Evolutionary conservation across 768 basidiomycete species (phyloP), one percentile per base, ranked within the genome.

Genomic region (Pulveroboletus ravenelii): DNA sequence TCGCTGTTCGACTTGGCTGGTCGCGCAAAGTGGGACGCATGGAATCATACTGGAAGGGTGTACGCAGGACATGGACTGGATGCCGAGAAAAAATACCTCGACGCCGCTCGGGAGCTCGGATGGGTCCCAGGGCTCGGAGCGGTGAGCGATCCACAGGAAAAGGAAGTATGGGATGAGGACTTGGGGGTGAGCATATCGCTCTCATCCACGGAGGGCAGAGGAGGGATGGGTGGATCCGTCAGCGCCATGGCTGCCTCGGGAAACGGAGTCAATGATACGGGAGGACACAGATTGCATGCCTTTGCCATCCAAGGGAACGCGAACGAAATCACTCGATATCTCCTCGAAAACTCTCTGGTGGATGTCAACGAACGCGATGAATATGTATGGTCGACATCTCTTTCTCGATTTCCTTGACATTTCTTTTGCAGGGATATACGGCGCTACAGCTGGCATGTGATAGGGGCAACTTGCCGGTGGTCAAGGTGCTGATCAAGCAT

Each of bases 21-120:
- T 14, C 74, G 87, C 17, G 88, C 89, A 3, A 93, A 93, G 64
- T 93, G 89, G 89, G 88, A 92, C 63, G 87, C 89, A 3, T 93
- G 90, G 90, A 74, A 61, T 42, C 60, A 70, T 12, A 66, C 74
- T 10, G 78, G 77, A 7, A 76, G 78, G 57, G 71, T 65, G 14
- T 85, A 82, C 54, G 64, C 63, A 14, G 66, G 62, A n/a, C 55
- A 60, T n/a, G 59, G 58, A 3, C 55, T 57, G 13, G 78, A 79
- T 29, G 86, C 78, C 14, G 85, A 89, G 68, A 58, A 54, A 38
- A 73, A 81, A 62, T 93, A 93, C 64, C 65, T 89, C 50, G 79
- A 79, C 18, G 75, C 90, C 45, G 90, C 89, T 17, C 72, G 64
- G 41, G 77, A 68, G 55, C 69, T 90, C 18, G 90, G 90, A 20